phyloP scores from a whole-genome alignment of 345 rosid species.

The Psidium guajava region DNA sequence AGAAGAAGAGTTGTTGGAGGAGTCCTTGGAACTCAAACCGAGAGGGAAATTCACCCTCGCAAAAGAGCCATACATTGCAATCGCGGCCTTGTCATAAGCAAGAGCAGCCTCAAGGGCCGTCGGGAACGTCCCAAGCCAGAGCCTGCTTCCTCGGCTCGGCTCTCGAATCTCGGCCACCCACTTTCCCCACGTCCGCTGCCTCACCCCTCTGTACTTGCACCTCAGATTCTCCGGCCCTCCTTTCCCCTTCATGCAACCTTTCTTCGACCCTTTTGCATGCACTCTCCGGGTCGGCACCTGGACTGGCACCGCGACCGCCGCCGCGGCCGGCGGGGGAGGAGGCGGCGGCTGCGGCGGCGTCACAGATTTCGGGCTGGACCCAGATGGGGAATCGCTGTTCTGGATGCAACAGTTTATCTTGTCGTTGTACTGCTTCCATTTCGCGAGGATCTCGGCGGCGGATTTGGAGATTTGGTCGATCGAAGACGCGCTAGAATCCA shows the following conservation, averaged over 20 bases:
- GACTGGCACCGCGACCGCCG: background rate
- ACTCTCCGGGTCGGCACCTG: slow-evolving; percentile 9
- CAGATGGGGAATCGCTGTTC: background rate
- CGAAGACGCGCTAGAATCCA: slow-evolving; percentile 3
- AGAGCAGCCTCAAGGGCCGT: slow-evolving; percentile 13
- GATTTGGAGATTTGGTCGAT: slow-evolving; percentile 14
- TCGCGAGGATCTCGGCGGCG: slow-evolving; percentile 19
- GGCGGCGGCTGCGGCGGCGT: background rate
- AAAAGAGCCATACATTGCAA: slow-evolving; percentile 12
- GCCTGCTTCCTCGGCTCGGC: slow-evolving; percentile 15
- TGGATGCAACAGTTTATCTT: background rate
- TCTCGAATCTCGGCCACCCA: slow-evolving; percentile 23
- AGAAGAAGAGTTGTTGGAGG: slow-evolving; percentile 9
- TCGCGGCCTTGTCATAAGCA: slow-evolving; percentile 15
- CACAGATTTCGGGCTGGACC: slow-evolving; percentile 2
- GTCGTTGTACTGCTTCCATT: slow-evolving; percentile 12
- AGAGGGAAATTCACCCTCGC: slow-evolving; percentile 12
- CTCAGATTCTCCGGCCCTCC: slow-evolving; percentile 21
- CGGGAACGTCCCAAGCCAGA: slow-evolving; percentile 17
- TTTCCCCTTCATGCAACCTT: slow-evolving; percentile 27
- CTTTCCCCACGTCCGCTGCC: slow-evolving; percentile 27
- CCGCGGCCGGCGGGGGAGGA: background rate
- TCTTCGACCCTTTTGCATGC: slow-evolving; percentile 16
- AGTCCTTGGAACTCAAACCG: background rate
- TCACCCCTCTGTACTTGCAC: slow-evolving; percentile 19